Conservation (phyloP, 1,284 basidiomycete genomes). For the Irpex sp. region DNA sequence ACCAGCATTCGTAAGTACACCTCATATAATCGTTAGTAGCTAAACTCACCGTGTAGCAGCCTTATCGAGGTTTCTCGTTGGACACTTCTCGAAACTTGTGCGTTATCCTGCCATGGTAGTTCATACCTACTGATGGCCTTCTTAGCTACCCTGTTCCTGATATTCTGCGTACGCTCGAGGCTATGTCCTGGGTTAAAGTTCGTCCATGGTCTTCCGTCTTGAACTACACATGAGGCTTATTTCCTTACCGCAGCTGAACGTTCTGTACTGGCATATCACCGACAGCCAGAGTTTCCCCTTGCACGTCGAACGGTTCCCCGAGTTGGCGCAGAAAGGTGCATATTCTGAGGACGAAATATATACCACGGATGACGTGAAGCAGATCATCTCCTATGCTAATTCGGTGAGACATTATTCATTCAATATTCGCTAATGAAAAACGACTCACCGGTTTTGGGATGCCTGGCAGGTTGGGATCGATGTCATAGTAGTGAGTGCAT, state of each 20-base stretch:
- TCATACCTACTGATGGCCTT: neutral
- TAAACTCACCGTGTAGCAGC: constrained; percentile 33
- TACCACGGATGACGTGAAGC: constrained; percentile 49
- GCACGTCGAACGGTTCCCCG: constrained; percentile 50
- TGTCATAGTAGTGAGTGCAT: constrained; percentile 42
- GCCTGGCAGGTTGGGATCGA: constrained; percentile 64
- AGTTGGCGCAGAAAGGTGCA: constrained; percentile 60
- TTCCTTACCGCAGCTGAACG: constrained; percentile 43
- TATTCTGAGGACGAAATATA: constrained; percentile 59
- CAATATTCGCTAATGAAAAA: neutral
- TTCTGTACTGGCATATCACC: constrained; percentile 77
- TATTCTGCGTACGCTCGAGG: constrained; percentile 69
- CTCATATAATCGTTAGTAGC: neutral
- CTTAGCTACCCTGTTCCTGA: constrained; percentile 53
- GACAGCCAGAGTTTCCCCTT: constrained; percentile 74
- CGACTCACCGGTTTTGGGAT: neutral
- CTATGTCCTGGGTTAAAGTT: constrained; percentile 84
- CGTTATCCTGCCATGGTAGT: neutral
- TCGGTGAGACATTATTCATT: neutral
- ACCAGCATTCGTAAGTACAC: constrained; percentile 50
- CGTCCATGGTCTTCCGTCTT: constrained; percentile 14
- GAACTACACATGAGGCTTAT: neutral
- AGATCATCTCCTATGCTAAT: constrained; percentile 50
- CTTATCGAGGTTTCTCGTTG: constrained; percentile 74
- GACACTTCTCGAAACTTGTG: constrained; percentile 66